Percentiles rank a stretch among this genome's conserved stretches.
Conservation (phyloP, 2,329 filamentous ascomycete species). For the Amylocarpus encephaloides region DNA sequence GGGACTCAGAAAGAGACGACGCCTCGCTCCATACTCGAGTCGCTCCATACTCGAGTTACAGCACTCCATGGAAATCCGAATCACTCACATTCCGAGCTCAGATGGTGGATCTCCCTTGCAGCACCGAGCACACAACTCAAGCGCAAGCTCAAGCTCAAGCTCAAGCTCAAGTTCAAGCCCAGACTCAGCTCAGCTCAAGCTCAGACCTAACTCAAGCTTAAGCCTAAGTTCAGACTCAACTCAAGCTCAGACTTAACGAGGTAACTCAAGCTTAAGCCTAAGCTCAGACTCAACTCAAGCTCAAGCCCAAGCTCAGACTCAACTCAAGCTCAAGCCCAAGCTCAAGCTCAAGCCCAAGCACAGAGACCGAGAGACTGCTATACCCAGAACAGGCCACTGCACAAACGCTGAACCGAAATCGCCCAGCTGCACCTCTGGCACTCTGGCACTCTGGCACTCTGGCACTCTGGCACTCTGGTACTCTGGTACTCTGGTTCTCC, state of each 20-base stretch:
- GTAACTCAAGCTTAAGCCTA: background rate
- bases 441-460: too few relatives aligned
- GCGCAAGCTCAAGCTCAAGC: background rate
- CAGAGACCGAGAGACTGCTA: background rate
- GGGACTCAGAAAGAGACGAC: too few relatives aligned
- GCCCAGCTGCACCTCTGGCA: slow-evolving; percentile 17
- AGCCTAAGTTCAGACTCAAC: too few relatives aligned
- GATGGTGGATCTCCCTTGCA: slow-evolving; percentile 27
- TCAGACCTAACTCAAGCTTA: background rate
- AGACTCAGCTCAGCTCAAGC: too few relatives aligned
- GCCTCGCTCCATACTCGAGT: too few relatives aligned
- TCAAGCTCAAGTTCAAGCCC: too few relatives aligned
- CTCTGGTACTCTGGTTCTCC: too few relatives aligned
- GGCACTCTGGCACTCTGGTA: too few relatives aligned
- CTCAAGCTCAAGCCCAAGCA: too few relatives aligned
- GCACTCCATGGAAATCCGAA: slow-evolving; percentile 7
- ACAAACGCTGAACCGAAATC: background rate
- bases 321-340: background rate
- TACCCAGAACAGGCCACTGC: slow-evolving; percentile 1
- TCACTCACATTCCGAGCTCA: slow-evolving; percentile 19
- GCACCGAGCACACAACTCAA: slow-evolving; percentile 10
- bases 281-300: too few relatives aligned
- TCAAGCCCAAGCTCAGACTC: slow-evolving; percentile 13
- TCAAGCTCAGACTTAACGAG: too few relatives aligned
- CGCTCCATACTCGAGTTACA: too few relatives aligned